These are phyloP conservation scores for Nicotiana otophora DNA, from an alignment of 257 asterid genomes.

Conservation along the genomic window DNA sequence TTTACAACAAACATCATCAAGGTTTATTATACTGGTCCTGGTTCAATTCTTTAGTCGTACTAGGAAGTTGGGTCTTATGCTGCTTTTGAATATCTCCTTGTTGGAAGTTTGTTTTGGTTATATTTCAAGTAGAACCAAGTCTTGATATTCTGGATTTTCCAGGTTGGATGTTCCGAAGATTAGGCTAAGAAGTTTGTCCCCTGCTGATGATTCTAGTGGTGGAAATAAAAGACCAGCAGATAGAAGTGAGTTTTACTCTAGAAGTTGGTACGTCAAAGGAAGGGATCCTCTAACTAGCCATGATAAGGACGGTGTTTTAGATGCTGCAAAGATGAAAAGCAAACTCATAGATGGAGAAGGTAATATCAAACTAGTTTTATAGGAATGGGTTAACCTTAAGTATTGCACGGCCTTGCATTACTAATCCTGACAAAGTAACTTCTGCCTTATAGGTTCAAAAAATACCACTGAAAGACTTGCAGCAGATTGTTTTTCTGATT, in stretches of 20 bases:
- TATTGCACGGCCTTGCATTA: neutral
- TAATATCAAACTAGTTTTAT: constrained; percentile 16
- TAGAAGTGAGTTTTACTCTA: constrained; percentile 59
- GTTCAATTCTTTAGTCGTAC: neutral
- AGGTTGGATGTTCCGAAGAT: constrained; percentile 46
- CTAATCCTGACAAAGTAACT: constrained; percentile 8
- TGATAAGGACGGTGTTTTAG: constrained; percentile 28
- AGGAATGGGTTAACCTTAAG: neutral
- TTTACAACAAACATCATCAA: constrained; percentile 32
- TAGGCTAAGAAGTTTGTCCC: constrained; percentile 47
- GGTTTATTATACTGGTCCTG: constrained; percentile 35
- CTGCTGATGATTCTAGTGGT: constrained; percentile 32
- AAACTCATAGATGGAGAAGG: constrained; percentile 38
- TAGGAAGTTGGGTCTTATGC: neutral
- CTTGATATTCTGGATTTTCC: constrained; percentile 39
- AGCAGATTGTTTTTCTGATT: constrained; percentile 23
- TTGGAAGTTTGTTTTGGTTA: constrained; percentile 10
- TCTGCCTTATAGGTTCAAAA: constrained; percentile 16
- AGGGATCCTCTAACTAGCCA: constrained; percentile 20
- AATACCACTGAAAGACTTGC: constrained; percentile 15
- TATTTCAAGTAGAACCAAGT: constrained; percentile 20
- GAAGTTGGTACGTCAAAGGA: constrained; percentile 90
- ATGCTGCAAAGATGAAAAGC: constrained; percentile 29
- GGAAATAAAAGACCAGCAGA: constrained; percentile 47
- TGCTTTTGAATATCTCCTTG: neutral